Evolutionary conservation across 1,284 basidiomycete species (phyloP).

Genomic region (Ceratobasidium papillatum): DNA sequence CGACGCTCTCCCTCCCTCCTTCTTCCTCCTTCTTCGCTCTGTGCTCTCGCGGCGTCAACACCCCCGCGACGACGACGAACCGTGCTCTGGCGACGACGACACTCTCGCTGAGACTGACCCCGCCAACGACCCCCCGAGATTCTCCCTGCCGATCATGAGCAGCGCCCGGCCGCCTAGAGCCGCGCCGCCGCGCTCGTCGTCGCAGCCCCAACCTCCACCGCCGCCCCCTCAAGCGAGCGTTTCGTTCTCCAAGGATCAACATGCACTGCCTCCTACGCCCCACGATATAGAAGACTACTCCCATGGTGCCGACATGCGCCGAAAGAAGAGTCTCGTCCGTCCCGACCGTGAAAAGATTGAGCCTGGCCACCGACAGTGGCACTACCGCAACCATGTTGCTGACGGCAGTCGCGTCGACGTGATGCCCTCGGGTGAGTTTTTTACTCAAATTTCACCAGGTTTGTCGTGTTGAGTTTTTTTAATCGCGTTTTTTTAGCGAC

Average conservation of each 20-base stretch:
- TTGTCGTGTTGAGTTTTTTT: constrained; percentile 30
- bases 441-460: constrained; percentile 32
- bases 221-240: constrained; percentile 4
- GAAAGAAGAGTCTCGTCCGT: constrained; percentile 93
- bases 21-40: background rate
- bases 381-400: constrained; percentile 91
- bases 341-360: constrained; percentile 98
- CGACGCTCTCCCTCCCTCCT: background rate
- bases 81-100: background rate
- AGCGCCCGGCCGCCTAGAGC: constrained; percentile 39
- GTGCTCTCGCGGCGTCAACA: background rate
- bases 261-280: constrained; percentile 1
- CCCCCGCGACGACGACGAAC: background rate
- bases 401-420: constrained; percentile 68
- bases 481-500: constrained; percentile 64
- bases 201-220: constrained; percentile 1
- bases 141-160: background rate
- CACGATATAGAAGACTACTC: constrained; percentile 46
- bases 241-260: constrained; percentile 14
- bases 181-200: constrained; percentile 24
- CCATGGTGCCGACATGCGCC: constrained; percentile 59
- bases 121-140: background rate
- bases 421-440: constrained; percentile 77
- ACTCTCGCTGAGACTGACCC: background rate
- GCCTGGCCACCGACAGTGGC: constrained; percentile 92